These are phyloP conservation scores for Backusella morwellensis DNA, from an alignment of 192 early-diverging fungal genomes.

Conservation along the genomic window DNA sequence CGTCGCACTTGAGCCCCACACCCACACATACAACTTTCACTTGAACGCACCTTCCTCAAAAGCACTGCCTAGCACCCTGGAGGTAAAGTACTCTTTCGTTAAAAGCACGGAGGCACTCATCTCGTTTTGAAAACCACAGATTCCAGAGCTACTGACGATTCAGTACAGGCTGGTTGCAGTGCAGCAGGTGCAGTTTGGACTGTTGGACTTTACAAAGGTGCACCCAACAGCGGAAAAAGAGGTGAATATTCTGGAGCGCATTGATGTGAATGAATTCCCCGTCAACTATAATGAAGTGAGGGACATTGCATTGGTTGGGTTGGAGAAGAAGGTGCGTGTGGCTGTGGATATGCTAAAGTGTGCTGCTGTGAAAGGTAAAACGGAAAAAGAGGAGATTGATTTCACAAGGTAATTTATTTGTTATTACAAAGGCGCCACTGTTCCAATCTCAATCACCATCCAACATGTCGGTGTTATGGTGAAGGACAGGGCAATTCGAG, in stretches of 20 bases:
- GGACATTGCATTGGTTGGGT: neutral
- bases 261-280: neutral
- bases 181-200: neutral
- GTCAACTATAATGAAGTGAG: neutral
- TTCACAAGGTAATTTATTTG: neutral
- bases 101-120: neutral
- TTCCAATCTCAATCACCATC: slow-evolving; percentile 2
- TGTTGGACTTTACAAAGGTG: neutral
- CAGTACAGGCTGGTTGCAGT: neutral
- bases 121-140: neutral
- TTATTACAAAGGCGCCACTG: neutral
- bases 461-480: slow-evolving; percentile 15
- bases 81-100: neutral
- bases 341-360: neutral
- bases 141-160: neutral
- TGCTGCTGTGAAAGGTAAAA: slow-evolving; percentile 15
- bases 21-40: neutral
- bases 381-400: neutral
- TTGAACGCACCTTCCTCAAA: neutral
- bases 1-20: neutral
- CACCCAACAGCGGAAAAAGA: neutral
- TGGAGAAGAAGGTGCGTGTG: neutral
- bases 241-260: neutral
- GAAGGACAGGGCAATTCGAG: slow-evolving; percentile 1
- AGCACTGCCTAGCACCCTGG: neutral